Percentiles rank a stretch among this genome's conserved stretches.
Evolutionary conservation across 805 yeast genomes (phyloP).

Genomic region (Pichia gijzeniarum): DNA sequence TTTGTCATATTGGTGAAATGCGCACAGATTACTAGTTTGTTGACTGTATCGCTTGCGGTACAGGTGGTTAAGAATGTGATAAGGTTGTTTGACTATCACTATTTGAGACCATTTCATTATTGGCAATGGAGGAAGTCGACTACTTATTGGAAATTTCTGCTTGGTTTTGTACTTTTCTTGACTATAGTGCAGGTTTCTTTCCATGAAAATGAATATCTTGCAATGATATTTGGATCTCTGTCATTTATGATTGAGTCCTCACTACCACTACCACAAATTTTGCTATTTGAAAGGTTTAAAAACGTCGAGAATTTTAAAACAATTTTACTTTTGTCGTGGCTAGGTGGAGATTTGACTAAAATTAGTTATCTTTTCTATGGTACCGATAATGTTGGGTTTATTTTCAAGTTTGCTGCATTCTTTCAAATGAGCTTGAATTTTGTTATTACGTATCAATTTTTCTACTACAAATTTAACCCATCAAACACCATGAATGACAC

Average conservation of each 20-base stretch:
- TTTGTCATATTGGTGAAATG: constrained; percentile 11
- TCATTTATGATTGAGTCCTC: constrained; percentile 62
- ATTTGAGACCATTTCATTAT: constrained; percentile 55
- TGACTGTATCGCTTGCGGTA: constrained; percentile 12
- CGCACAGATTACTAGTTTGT: constrained; percentile 13
- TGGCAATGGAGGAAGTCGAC: constrained; percentile 69
- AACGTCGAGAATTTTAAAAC: constrained; percentile 75
- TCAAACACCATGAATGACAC: not conserved
- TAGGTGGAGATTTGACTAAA: constrained; percentile 81
- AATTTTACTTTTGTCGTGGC: constrained; percentile 74
- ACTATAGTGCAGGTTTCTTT: constrained; percentile 20
- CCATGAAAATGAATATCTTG: constrained; percentile 23
- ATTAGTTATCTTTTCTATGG: constrained; percentile 71
- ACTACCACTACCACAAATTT: constrained; percentile 71
- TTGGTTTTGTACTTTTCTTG: constrained; percentile 30
- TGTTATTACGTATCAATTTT: constrained; percentile 64
- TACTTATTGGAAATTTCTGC: constrained; percentile 39
- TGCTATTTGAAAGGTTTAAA: constrained; percentile 58
- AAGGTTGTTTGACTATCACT: constrained; percentile 65
- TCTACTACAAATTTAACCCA: constrained; percentile 44
- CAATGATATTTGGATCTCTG: constrained; percentile 27
- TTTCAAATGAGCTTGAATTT: constrained; percentile 75
- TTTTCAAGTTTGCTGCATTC: constrained; percentile 64
- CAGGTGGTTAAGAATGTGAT: constrained; percentile 35
- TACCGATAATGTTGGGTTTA: constrained; percentile 56